Evolutionary conservation across 1,284 basidiomycete genomes (phyloP).

Genomic region (Omphalotus olearius): DNA sequence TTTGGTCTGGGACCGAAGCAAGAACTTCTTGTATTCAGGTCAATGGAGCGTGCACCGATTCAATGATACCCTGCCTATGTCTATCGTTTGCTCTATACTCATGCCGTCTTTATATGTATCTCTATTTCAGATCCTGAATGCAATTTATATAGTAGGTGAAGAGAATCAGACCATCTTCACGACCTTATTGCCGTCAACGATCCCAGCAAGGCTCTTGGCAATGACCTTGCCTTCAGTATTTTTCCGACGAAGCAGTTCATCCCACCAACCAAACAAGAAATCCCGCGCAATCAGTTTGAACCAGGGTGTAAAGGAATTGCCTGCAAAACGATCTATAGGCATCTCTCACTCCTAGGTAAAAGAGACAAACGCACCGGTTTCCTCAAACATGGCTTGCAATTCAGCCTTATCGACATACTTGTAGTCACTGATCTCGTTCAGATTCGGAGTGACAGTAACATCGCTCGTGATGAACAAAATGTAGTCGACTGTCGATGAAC

Average conservation of each 20-base stretch:
- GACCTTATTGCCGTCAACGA: slow-evolving; percentile 74
- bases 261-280: slow-evolving; percentile 99
- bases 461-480: slow-evolving; percentile 93
- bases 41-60: not conserved
- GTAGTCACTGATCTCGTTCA: slow-evolving; percentile 89
- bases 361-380: slow-evolving; percentile 50
- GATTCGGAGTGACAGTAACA: slow-evolving; percentile 82
- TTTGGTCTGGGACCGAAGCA: slow-evolving; percentile 31
- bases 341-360: slow-evolving; percentile 6
- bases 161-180: slow-evolving; percentile 62
- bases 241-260: slow-evolving; percentile 72
- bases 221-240: slow-evolving; percentile 54
- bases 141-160: no score
- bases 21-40: slow-evolving; percentile 43
- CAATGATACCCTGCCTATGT: no score
- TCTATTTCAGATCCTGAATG: no score
- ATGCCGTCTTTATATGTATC: not conserved
- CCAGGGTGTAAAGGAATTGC: slow-evolving; percentile 95
- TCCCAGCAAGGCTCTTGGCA: slow-evolving; percentile 62
- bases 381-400: slow-evolving; percentile 87
- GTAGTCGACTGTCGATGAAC: slow-evolving; percentile 80
- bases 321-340: slow-evolving; percentile 35
- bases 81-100: not conserved
- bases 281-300: slow-evolving; percentile 98
- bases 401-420: slow-evolving; percentile 92